Conservation (phyloP, 202 grass and related monocot genomes). For the Carex arenaria region DNA sequence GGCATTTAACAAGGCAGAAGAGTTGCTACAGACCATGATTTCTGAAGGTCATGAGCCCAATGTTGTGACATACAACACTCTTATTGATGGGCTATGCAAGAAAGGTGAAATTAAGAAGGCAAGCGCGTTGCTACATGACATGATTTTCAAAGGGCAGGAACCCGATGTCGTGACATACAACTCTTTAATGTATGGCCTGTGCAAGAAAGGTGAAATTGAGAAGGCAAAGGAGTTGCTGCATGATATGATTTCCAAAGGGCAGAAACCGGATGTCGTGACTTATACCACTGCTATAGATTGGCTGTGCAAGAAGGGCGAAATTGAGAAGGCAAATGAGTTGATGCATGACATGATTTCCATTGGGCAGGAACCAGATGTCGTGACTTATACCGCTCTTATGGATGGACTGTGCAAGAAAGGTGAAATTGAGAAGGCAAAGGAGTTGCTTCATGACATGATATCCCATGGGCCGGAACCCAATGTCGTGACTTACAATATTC, state of each 20-base stretch:
- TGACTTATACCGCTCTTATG: background rate
- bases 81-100: constrained; percentile 66
- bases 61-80: constrained; percentile 32
- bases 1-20: background rate
- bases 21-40: constrained; percentile 43
- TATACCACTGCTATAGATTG: background rate
- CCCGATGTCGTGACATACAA: constrained; percentile 34
- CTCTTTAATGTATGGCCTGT: constrained; percentile 12
- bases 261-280: constrained; percentile 4
- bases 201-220: constrained; percentile 5
- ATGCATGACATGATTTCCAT: background rate
- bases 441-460: background rate
- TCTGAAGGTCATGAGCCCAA: constrained; percentile 39
- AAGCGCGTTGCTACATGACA: constrained; percentile 27
- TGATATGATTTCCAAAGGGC: background rate
- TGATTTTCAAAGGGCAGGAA: constrained; percentile 29
- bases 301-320: background rate
- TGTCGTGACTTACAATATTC: constrained; percentile 15
- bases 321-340: background rate
- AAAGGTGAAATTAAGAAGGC: constrained; percentile 34
- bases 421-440: background rate
- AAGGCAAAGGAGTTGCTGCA: background rate
- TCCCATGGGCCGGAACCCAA: constrained; percentile 9
- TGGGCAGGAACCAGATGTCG: background rate
- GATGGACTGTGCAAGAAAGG: background rate